Conservation (phyloP, 139 green algal species). For the Chlorella ohadii region DNA sequence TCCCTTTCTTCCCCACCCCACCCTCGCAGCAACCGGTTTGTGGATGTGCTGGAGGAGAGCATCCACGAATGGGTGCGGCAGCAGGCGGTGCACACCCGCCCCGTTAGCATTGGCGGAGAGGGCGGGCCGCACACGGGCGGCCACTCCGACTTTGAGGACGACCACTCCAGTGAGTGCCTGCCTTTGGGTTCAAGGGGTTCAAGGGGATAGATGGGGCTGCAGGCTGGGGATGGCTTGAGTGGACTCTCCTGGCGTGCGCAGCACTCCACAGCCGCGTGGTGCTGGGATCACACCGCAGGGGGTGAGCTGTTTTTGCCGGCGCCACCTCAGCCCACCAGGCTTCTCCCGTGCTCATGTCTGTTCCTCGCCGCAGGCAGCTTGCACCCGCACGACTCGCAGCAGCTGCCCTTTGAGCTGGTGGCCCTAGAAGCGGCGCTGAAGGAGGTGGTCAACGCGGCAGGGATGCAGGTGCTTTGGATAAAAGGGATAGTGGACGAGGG, state of each 20-base stretch:
- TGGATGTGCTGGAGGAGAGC: constrained; percentile 56
- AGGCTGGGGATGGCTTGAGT: too few species aligned
- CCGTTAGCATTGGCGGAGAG: constrained; percentile 4
- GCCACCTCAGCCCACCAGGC: background rate
- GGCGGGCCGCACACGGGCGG: background rate
- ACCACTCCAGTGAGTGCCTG: constrained; percentile 32
- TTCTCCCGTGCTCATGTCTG: background rate
- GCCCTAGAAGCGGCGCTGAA: constrained; percentile 75
- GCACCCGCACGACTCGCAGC: constrained; percentile 42
- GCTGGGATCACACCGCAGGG: too few species aligned
- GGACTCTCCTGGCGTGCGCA: too few species aligned
- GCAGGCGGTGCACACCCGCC: background rate
- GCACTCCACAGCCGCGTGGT: too few species aligned
- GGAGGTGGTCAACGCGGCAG: constrained; percentile 51
- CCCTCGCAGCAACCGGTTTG: constrained; percentile 39
- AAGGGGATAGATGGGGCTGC: too few species aligned
- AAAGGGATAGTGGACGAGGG: too few species aligned
- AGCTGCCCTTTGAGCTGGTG: constrained; percentile 80
- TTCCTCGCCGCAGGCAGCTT: background rate
- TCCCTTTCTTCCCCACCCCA: too few species aligned
- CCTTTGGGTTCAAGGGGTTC: too few species aligned
- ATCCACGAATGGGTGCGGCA: constrained; percentile 52
- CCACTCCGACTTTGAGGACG: constrained; percentile 39
- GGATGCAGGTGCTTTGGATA: constrained; percentile 61
- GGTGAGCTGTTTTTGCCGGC: too few species aligned